A percentile compares a stretch with the other conserved stretches of the same genome.
phyloP scores from a whole-genome alignment of 2,329 filamentous ascomycete genomes.

The Neospermospora avenae region DNA sequence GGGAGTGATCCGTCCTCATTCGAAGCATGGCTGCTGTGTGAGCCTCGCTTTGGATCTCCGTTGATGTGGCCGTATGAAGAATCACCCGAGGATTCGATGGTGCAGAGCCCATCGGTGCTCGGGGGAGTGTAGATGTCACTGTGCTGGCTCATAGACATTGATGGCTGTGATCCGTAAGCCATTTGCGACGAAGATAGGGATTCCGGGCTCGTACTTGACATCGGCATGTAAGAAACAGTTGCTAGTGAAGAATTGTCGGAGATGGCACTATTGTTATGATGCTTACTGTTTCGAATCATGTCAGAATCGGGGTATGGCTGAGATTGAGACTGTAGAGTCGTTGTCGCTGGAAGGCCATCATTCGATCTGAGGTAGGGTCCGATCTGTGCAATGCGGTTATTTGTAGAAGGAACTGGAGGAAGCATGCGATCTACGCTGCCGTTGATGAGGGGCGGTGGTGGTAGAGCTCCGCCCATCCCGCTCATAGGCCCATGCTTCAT shows the following conservation, averaged over 20 bases:
- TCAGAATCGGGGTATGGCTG: conserved; percentile 18
- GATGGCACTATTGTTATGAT: conserved; percentile 10
- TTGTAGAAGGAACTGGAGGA: conserved; percentile 23
- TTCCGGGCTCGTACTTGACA: conserved; percentile 29
- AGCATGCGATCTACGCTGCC: conserved; percentile 29
- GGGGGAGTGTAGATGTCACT: conserved; percentile 20
- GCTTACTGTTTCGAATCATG: conserved; percentile 3
- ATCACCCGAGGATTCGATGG: conserved; percentile 16
- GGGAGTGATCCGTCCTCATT: conserved; percentile 8
- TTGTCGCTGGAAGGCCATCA: conserved; percentile 10
- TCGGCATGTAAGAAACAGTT: conserved; percentile 19
- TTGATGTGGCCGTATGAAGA: conserved; percentile 21
- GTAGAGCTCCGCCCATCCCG: conserved; percentile 17
- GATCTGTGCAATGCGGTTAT: conserved; percentile 15
- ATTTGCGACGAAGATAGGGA: conserved; percentile 25
- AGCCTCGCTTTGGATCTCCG: conserved; percentile 15
- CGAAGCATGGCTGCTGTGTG: conserved; percentile 16
- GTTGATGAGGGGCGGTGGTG: conserved; percentile 7
- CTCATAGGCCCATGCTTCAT: conserved; percentile 18
- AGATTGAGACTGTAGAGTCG: conserved; percentile 18
- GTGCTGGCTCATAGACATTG: conserved; percentile 12
- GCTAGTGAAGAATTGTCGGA: conserved; percentile 16
- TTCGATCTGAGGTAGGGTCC: conserved; percentile 15
- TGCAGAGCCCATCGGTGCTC: conserved; percentile 11
- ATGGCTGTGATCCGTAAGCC: conserved; percentile 17